Conservation (phyloP, 352 stramenopile genomes). For the Pythium phragmiticola region DNA sequence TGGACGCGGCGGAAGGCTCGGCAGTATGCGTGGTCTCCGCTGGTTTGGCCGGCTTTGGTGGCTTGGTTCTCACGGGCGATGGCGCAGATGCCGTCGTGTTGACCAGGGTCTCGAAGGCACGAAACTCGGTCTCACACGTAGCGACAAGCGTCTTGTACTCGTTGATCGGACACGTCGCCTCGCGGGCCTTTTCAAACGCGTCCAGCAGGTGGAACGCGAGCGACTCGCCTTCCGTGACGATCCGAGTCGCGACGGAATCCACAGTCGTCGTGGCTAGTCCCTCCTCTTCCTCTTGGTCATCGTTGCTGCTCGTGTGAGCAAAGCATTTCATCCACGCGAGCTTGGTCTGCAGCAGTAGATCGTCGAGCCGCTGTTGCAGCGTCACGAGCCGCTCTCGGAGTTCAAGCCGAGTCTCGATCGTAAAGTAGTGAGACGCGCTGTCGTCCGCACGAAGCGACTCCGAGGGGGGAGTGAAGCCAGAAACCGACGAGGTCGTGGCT, state of each 20-base stretch:
- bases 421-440: constrained; percentile 47
- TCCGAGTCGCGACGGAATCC: constrained; percentile 20
- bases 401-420: constrained; percentile 58
- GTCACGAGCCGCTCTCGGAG: constrained; percentile 41
- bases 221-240: constrained; percentile 46
- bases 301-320: constrained; percentile 5
- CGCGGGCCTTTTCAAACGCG: constrained; percentile 40
- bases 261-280: neutral
- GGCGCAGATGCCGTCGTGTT: constrained; percentile 20
- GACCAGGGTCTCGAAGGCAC: constrained; percentile 42
- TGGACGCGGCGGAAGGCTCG: neutral
- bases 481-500: neutral
- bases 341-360: constrained; percentile 50
- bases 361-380: constrained; percentile 39
- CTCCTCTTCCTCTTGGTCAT: neutral
- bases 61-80: constrained; percentile 17
- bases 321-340: constrained; percentile 71
- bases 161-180: constrained; percentile 31
- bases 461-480: neutral
- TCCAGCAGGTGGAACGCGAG: constrained; percentile 39
- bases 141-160: constrained; percentile 52
- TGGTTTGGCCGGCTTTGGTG: neutral
- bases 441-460: constrained; percentile 18
- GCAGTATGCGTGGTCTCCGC: neutral
- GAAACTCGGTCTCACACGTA: constrained; percentile 37